Base-by-base conservation (phyloP, 345 rosid genomes). In the Orychophragmus violaceus region DNA sequence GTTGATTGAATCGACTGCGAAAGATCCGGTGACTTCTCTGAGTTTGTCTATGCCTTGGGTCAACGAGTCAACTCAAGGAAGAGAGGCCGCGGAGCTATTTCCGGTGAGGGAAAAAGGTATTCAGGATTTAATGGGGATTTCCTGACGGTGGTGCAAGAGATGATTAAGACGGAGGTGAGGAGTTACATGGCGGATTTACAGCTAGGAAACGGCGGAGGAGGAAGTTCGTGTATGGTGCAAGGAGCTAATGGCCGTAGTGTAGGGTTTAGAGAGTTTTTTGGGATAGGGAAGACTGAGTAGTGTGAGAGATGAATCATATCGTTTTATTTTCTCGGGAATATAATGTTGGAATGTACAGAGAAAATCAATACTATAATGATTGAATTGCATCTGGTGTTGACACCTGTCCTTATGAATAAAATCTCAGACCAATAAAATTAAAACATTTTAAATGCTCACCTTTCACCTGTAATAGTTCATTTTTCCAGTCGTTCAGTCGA, bases 131-230 rank as follows among this genome's bases (percentile, higher is more conserved):
- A 75, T 41, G 65, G 82, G 16, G 95, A 89, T 55, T 83, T 92
- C 11, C 79, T 86, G 86, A 79, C 66, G 64, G 87, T 85, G 80
- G 72, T 92, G 82, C 96, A 92, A 6, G 98, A 92, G 67, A 92
- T 92, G 97, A 82, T 92, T 66, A 89, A 72, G 71, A 80, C 51
- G 56, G 98, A 92, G 76, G 97, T 92, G 72, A 85, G 86, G 78
- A 86, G 69, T 53, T 92, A 87, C 66, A 83, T 92, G 95, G 66
- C 63, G 63, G 81, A 69, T 60, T 68, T 80, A 64, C 88, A 81
- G 73, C 59, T 24, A 69, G 78, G 78, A 58, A 48, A 48, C 33
- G 61, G 70, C 18, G 77, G 80, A 36, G 75, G 80, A 12, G 74
- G 69, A 22, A 74, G 74, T 7, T 60, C 64, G 59, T 84, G 83